Percentiles rank a stretch among this genome's conserved stretches.
Conservation (phyloP, 352 stramenopile genomes). For the Plasmopara halstedii region DNA sequence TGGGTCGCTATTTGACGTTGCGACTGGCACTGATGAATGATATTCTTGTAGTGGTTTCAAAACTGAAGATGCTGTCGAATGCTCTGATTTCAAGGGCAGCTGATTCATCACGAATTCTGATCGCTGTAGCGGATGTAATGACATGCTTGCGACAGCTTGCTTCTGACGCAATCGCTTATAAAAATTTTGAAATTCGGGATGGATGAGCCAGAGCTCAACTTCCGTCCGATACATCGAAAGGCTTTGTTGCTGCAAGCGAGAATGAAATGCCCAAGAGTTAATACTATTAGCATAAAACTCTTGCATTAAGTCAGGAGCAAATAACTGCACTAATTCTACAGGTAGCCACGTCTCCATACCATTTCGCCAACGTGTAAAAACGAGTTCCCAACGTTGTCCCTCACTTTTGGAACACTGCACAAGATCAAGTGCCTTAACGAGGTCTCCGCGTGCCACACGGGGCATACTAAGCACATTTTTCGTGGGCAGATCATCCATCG, state of each 20-base stretch:
- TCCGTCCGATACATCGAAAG: conserved; percentile 42
- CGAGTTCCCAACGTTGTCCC: conserved; percentile 54
- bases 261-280: conserved; percentile 63
- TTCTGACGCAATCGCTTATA: conserved; percentile 36
- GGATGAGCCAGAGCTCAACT: conserved; percentile 67
- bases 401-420: conserved; percentile 45
- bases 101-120: background rate
- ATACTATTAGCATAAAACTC: conserved; percentile 72
- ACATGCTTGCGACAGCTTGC: conserved; percentile 1
- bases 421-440: conserved; percentile 65
- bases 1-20: conserved; percentile 1
- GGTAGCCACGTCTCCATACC: conserved; percentile 60
- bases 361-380: conserved; percentile 60
- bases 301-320: conserved; percentile 40
- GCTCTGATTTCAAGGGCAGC: conserved; percentile 22
- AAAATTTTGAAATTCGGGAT: conserved; percentile 57
- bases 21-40: background rate
- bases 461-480: conserved; percentile 49
- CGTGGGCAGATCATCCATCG: conserved; percentile 31
- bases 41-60: background rate
- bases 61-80: background rate
- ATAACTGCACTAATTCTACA: conserved; percentile 43
- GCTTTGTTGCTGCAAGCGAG: conserved; percentile 33
- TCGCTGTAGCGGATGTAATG: conserved; percentile 9
- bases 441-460: conserved; percentile 35